These are phyloP conservation scores for Wickerhamomyces subpelliculosus DNA, from an alignment of 805 yeast genomes.

Conservation along the genomic window DNA sequence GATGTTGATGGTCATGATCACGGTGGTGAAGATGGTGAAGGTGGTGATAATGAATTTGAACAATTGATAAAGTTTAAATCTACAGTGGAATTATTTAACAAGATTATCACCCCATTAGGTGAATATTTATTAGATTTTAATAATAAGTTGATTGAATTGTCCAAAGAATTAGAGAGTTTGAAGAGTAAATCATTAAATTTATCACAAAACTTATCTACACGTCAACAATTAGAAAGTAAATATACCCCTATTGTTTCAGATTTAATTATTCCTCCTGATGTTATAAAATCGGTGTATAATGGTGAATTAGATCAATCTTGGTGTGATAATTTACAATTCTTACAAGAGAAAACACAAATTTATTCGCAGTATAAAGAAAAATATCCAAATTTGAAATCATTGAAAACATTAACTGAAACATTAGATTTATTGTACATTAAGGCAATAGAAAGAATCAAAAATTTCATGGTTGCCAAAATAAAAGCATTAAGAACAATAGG, in stretches of 20 bases:
- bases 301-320: conserved; percentile 55
- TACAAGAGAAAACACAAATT: conserved; percentile 53
- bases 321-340: conserved; percentile 57
- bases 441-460: conserved; percentile 70
- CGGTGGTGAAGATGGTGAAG: no score
- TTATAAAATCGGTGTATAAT: conserved; percentile 48
- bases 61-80: no score
- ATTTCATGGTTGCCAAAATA: conserved; percentile 57
- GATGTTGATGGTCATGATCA: conserved; percentile 91
- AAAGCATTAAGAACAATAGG: conserved; percentile 55
- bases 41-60: no score
- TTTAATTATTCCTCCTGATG: conserved; percentile 66
- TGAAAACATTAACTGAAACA: conserved; percentile 21
- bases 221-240: conserved; percentile 40
- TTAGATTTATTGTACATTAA: conserved; percentile 50
- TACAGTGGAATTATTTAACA: conserved; percentile 15
- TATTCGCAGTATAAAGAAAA: conserved; percentile 32
- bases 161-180: conserved; percentile 55
- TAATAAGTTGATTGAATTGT: conserved; percentile 44
- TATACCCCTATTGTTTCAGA: conserved; percentile 76
- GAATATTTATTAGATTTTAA: conserved; percentile 50
- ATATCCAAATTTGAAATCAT: conserved; percentile 10
- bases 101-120: conserved; percentile 40
- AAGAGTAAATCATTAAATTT: conserved; percentile 46
- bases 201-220: conserved; percentile 38